Evolutionary conservation across 2,329 filamentous ascomycete species (phyloP), one percentile per base, ranked within the genome.

Genomic region (Colletotrichum lindemuthianum): DNA sequence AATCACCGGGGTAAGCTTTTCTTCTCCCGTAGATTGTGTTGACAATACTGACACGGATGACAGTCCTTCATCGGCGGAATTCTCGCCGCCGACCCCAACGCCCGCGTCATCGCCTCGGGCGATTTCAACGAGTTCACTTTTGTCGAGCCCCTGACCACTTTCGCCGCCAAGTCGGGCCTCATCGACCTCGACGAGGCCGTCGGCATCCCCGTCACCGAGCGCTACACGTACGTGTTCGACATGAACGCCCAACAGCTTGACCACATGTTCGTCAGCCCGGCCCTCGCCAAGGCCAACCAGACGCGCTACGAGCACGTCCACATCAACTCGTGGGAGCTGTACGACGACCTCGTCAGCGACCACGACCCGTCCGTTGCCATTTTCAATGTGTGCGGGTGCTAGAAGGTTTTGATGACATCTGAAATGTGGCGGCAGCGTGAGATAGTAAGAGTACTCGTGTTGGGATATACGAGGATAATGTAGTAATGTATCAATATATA

Each of bases 51-150:
- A 72, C 58, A 50, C 11, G 57, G 49, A 15, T 52, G 44, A 32
- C 9, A 82, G 82, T 69, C 77, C 12, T 91, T 90, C 70, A 80
- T 89, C 57, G 75, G 80, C 2, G 60, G 84, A 60, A 87, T 92
- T 68, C 82, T 91, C 16, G 73, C 78, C 8, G 71, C 82, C 44
- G 85, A 91, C 74, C 72, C 78, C 10, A 75, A 82, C 13, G 89
- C 90, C 0, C 79, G 79, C 32, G 74, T 92, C 68, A 82, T 92
- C 64, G 77, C 82, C 2, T 84, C 86, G 0, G 90, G 90, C 33
- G 90, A 92, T 76, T 92, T 89, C 73, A 92, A 92, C 79, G 90
- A 92, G 74, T 92, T 90, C 72, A 73, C 83, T 6, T 88, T 88
- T 66, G 88, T 88, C 9, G 71, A 81, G 72, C 89, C 90, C 2